These are phyloP conservation scores for Aspergillus sclerotiicarbonarius DNA, from an alignment of 495 filamentous ascomycete species.

Conservation along the genomic window DNA sequence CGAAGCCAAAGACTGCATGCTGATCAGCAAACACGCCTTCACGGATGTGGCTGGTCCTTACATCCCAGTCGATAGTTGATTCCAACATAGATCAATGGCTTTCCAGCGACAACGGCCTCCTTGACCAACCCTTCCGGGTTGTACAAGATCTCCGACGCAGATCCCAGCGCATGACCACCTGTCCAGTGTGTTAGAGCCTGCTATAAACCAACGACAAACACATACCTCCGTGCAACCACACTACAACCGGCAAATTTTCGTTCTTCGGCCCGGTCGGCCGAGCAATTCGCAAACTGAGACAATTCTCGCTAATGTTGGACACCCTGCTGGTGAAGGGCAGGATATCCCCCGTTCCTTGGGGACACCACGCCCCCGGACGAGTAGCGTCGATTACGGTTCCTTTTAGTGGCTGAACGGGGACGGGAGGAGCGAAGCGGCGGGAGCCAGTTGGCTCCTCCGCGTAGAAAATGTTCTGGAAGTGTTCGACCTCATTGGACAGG, in stretches of 20 bases:
- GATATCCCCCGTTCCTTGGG: constrained; percentile 30
- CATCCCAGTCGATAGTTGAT: constrained; percentile 45
- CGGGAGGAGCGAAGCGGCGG: constrained; percentile 45
- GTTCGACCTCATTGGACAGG: constrained; percentile 29
- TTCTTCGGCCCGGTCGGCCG: constrained; percentile 22
- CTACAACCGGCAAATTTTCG: constrained; percentile 34
- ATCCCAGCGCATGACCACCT: constrained; percentile 36
- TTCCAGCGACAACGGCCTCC: constrained; percentile 32
- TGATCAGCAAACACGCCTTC: neutral
- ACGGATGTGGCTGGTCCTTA: neutral
- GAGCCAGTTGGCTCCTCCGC: constrained; percentile 40
- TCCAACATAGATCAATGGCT: constrained; percentile 37
- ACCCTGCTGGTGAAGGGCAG: constrained; percentile 33
- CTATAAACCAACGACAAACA: neutral
- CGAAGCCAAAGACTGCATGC: constrained; percentile 24
- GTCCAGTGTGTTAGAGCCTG: neutral
- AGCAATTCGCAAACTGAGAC: constrained; percentile 37
- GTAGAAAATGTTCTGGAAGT: constrained; percentile 47
- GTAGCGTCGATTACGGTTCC: constrained; percentile 39
- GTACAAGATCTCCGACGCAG: constrained; percentile 34
- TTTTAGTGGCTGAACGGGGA: constrained; percentile 23
- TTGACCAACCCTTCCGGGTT: constrained; percentile 40
- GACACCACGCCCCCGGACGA: constrained; percentile 41
- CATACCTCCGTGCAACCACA: constrained; percentile 18
- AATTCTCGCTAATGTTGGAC: constrained; percentile 38